A percentile compares a stretch with the other conserved stretches of the same genome.
These are phyloP conservation scores for Plasmodium ovale DNA, from an alignment of 169 alveolate species.

Conservation along the genomic window DNA sequence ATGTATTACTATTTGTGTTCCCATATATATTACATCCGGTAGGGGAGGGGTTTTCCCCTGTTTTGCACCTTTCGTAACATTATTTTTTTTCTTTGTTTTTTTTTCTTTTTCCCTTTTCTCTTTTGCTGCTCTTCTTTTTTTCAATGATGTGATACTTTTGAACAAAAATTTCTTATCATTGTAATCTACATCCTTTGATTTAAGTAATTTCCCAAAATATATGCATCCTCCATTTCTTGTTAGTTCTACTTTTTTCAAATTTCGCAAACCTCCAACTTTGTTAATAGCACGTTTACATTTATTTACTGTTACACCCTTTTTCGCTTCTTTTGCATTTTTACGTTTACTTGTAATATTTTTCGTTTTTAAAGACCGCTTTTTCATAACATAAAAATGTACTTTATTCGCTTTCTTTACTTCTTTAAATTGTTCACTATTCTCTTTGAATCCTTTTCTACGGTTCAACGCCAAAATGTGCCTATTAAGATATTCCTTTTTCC, in stretches of 20 bases:
- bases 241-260: no score
- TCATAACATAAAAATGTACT: no score
- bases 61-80: neutral
- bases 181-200: no score
- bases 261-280: neutral
- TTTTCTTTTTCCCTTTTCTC: neutral
- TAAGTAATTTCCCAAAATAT: no score
- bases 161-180: no score
- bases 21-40: neutral
- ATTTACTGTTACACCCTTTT: neutral
- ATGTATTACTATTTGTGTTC: neutral
- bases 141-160: no score
- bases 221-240: neutral
- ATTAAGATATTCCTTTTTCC: no score
- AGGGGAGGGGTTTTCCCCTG: neutral
- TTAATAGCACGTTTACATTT: neutral
- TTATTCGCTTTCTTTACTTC: neutral
- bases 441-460: no score
- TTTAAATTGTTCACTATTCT: neutral
- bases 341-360: neutral
- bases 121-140: no score
- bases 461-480: no score
- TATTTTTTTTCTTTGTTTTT: neutral
- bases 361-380: no score
- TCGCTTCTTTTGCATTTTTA: neutral